Conservation (phyloP, 176 grass and related monocot species). For the Rhipidocladum racemiflorum region DNA sequence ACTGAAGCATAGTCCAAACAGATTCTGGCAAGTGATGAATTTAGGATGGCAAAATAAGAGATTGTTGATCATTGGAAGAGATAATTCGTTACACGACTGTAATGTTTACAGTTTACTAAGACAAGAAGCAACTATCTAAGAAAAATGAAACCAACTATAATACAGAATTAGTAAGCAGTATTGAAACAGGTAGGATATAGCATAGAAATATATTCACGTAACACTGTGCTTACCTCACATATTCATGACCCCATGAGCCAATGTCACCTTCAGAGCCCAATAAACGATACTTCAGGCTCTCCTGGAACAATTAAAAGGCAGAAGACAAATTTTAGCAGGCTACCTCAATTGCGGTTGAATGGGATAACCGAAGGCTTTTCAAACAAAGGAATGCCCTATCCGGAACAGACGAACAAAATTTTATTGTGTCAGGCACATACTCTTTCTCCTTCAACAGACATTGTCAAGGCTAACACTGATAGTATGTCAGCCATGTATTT, state of each 20-base stretch:
- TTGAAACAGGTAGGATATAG: neutral
- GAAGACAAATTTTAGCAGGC: neutral
- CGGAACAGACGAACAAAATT: neutral
- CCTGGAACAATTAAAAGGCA: slow-evolving; percentile 47
- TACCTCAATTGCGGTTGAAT: neutral
- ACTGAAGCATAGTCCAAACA: neutral
- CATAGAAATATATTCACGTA: neutral
- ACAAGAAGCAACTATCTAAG: neutral
- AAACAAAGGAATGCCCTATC: neutral
- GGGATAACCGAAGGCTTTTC: neutral
- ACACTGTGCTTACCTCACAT: slow-evolving; percentile 64
- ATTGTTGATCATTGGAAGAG: neutral
- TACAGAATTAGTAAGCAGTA: neutral
- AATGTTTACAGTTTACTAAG: neutral
- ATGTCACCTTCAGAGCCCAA: slow-evolving; percentile 92
- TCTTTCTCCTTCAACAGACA: slow-evolving; percentile 90
- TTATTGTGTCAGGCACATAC: slow-evolving; percentile 37
- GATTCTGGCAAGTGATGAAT: neutral
- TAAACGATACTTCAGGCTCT: slow-evolving; percentile 80
- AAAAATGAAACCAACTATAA: slow-evolving; percentile 1
- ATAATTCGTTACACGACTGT: neutral
- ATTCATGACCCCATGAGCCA: slow-evolving; percentile 97
- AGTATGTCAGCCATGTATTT: slow-evolving; percentile 86
- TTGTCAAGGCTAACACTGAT: slow-evolving; percentile 84
- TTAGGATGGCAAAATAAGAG: neutral